Percentiles rank a stretch among this genome's conserved stretches.
These are phyloP conservation scores for Acorus gramineus DNA, from an alignment of 106 monocot species.

Conservation along the genomic window DNA sequence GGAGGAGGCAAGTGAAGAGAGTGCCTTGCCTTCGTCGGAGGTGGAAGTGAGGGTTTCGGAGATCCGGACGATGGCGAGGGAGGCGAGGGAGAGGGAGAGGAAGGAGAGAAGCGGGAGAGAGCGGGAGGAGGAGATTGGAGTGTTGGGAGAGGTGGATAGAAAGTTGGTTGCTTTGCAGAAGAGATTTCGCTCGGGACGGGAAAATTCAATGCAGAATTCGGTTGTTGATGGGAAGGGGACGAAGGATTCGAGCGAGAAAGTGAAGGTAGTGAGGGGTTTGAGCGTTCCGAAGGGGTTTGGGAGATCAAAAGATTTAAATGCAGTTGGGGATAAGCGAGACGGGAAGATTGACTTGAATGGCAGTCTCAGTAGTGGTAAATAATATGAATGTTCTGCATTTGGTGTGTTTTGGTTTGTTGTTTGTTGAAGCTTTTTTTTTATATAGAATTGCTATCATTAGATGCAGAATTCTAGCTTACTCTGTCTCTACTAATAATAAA, in stretches of 20 bases:
- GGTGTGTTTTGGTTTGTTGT: too few species aligned
- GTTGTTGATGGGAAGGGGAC: too few species aligned
- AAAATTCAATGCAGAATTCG: background rate
- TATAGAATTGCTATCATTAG: too few species aligned
- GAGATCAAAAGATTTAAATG: constrained; percentile 5
- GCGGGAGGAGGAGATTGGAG: constrained; percentile 3
- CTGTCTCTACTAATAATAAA: too few species aligned
- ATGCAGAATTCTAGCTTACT: too few species aligned
- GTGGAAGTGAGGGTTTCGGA: constrained; percentile 23
- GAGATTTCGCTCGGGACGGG: background rate
- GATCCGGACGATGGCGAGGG: constrained; percentile 34
- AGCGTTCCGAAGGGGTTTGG: constrained; percentile 16
- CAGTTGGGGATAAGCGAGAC: background rate
- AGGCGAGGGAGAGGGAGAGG: constrained; percentile 15
- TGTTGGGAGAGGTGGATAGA: constrained; percentile 1
- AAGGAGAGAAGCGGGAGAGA: constrained; percentile 1
- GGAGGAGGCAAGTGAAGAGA: background rate
- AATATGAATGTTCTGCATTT: too few species aligned
- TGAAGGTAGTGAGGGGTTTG: background rate
- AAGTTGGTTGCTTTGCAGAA: constrained; percentile 1
- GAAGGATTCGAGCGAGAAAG: background rate
- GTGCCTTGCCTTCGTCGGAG: background rate
- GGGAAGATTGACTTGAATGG: background rate
- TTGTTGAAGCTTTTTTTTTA: too few species aligned
- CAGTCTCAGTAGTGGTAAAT: too few species aligned